A percentile compares a stretch with the other conserved stretches of the same genome.
These are phyloP conservation scores for Breynia disticha DNA, from an alignment of 441 rosid species.

Conservation along the genomic window DNA sequence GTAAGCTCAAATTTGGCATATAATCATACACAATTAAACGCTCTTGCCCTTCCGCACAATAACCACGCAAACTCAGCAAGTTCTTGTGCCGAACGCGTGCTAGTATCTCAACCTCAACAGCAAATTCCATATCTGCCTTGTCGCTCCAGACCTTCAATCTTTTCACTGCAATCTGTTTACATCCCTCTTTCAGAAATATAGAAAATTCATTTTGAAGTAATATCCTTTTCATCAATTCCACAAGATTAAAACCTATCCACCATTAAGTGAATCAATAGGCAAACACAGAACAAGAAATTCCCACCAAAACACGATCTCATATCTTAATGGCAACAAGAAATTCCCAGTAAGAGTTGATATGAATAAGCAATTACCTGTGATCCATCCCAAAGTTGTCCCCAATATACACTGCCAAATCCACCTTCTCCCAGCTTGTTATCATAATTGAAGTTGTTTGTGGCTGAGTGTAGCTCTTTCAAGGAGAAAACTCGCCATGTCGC, in stretches of 20 bases:
- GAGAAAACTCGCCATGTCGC: slow-evolving; percentile 79
- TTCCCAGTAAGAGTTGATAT: too few species aligned
- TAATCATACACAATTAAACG: slow-evolving; percentile 86
- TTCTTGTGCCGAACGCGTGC: slow-evolving; percentile 90
- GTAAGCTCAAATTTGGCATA: slow-evolving; percentile 85
- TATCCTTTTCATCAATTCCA: neutral
- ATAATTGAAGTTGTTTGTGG: slow-evolving; percentile 88
- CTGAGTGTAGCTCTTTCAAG: slow-evolving; percentile 79
- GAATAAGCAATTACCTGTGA: slow-evolving; percentile 62
- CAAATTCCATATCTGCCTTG: slow-evolving; percentile 84
- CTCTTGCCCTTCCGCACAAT: slow-evolving; percentile 97
- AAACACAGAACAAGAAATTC: too few species aligned
- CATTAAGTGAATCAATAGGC: too few species aligned
- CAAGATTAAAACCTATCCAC: too few species aligned
- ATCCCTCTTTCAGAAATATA: slow-evolving; percentile 7
- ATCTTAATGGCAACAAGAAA: too few species aligned
- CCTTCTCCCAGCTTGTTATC: slow-evolving; percentile 98
- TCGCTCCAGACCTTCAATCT: slow-evolving; percentile 92
- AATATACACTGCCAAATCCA: slow-evolving; percentile 88
- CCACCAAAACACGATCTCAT: too few species aligned
- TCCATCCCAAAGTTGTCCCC: slow-evolving; percentile 99
- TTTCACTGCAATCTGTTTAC: slow-evolving; percentile 84
- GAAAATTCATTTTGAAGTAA: neutral
- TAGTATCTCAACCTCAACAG: slow-evolving; percentile 85
- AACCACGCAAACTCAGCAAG: slow-evolving; percentile 76